phyloP scores from a whole-genome alignment of 73 alveolate species.

The Durusdinium trenchii region DNA sequence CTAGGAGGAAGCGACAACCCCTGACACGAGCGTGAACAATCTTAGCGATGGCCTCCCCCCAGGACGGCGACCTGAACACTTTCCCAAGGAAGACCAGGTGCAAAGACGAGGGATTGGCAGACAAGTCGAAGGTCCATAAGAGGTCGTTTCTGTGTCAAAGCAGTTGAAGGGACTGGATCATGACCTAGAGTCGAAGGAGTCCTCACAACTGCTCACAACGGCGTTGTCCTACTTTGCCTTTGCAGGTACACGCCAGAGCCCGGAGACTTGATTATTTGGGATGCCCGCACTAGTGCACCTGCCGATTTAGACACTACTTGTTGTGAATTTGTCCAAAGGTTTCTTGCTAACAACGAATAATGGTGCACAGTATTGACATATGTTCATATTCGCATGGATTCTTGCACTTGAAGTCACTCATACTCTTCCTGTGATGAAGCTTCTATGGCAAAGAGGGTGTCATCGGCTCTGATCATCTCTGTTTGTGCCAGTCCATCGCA shows the following conservation, averaged over 20 bases:
- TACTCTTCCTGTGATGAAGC: no score
- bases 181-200: background rate
- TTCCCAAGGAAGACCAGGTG: constrained; percentile 83
- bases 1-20: no score
- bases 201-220: background rate
- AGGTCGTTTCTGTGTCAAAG: background rate
- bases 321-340: no score
- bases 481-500: constrained; percentile 72
- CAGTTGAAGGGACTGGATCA: background rate
- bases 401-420: no score
- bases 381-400: no score
- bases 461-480: background rate
- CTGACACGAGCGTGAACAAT: background rate
- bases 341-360: background rate
- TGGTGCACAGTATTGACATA: no score
- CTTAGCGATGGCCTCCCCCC: background rate
- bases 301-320: background rate
- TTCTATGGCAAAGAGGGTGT: background rate
- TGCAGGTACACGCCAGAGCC: constrained; percentile 94
- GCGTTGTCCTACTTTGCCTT: background rate
- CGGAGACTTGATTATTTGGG: constrained; percentile 83
- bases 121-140: no score
- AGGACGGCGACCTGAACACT: constrained; percentile 84
- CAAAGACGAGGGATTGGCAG: background rate
- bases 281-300: constrained; percentile 64